Evolutionary conservation across 1,139 yeast genomes (phyloP).

Genomic region (Magnusiomyces ingens): DNA sequence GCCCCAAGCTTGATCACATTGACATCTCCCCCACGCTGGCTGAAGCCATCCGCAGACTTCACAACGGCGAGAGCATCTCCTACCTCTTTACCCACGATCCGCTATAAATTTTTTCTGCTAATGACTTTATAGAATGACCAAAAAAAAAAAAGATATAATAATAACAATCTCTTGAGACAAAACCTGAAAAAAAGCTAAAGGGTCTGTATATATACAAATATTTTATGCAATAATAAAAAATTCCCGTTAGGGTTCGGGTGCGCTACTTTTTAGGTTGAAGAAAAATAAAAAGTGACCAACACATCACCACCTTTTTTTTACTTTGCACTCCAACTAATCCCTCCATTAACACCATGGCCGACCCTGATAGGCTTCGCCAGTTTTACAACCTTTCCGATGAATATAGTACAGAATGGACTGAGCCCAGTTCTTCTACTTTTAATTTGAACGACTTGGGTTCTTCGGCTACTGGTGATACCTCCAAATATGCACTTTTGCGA

Average conservation of each 20-base stretch:
- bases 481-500: constrained; percentile 23
- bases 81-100: constrained; percentile 80
- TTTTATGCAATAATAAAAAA: background rate
- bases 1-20: constrained; percentile 73
- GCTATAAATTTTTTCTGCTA: constrained; percentile 16
- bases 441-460: constrained; percentile 11
- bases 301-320: background rate
- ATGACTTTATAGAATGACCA: background rate
- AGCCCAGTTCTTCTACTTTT: constrained; percentile 12
- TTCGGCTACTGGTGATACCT: constrained; percentile 8
- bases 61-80: constrained; percentile 94
- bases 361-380: constrained; percentile 13
- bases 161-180: background rate
- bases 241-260: background rate
- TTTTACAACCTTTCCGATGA: constrained; percentile 28
- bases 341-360: constrained; percentile 7
- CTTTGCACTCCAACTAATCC: background rate
- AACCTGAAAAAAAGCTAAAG: background rate
- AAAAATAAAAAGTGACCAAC: background rate
- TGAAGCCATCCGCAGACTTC: constrained; percentile 90
- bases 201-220: background rate
- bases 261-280: too few relatives aligned
- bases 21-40: constrained; percentile 78
- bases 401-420: constrained; percentile 27
- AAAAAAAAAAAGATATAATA: background rate